These are phyloP conservation scores for Acacia pycnantha DNA, from an alignment of 331 rosid species.

Conservation along the genomic window DNA sequence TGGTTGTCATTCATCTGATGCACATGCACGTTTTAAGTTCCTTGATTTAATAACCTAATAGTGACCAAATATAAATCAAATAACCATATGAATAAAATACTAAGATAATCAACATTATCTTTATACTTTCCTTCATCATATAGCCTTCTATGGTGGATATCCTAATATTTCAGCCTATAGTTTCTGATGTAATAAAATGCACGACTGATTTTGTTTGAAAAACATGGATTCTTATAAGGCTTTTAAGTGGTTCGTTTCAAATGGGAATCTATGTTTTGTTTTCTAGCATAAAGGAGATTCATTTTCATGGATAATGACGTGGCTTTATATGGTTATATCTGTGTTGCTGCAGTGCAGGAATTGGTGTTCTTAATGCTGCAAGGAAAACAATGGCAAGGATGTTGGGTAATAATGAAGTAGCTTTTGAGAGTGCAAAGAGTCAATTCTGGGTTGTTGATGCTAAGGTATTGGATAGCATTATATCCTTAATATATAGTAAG, in stretches of 20 bases:
- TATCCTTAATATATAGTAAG: slow-evolving; percentile 18
- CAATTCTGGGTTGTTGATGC: slow-evolving; percentile 99
- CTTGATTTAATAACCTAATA: background rate
- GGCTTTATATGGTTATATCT: slow-evolving; percentile 32
- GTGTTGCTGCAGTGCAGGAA: slow-evolving; percentile 86
- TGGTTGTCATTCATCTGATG: background rate
- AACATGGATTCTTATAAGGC: background rate
- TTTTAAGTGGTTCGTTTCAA: background rate
- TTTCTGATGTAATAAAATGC: background rate
- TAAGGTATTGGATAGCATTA: slow-evolving; percentile 46
- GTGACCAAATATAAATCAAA: too few relatives aligned
- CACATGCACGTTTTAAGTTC: background rate
- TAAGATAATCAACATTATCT: background rate
- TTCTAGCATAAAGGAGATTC: slow-evolving; percentile 11
- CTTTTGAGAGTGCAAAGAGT: slow-evolving; percentile 82
- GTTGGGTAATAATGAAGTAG: slow-evolving; percentile 89
- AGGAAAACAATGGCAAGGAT: slow-evolving; percentile 99
- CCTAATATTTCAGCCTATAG: background rate
- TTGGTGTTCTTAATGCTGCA: slow-evolving; percentile 89
- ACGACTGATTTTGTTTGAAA: background rate
- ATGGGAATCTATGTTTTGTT: background rate
- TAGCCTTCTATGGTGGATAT: background rate
- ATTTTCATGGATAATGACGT: slow-evolving; percentile 20
- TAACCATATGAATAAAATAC: background rate
- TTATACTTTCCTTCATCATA: background rate